Evolutionary conservation across 2,329 filamentous ascomycete genomes (phyloP).

Genomic region (Sarocladiaceae sp.): DNA sequence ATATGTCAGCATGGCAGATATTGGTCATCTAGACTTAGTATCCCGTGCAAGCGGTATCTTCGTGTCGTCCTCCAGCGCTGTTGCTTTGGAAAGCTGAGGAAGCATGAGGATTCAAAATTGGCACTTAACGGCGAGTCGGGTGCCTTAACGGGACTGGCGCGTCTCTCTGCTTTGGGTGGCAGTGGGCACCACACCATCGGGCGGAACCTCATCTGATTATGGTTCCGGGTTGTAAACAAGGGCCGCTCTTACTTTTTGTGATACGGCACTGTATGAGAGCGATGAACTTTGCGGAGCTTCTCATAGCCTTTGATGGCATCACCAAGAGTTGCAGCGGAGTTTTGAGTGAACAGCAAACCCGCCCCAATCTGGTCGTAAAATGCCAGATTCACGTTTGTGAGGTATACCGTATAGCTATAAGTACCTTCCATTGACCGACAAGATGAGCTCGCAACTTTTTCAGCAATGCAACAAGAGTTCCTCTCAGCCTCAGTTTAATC

Average conservation of each 20-base stretch:
- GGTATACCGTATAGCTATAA: neutral
- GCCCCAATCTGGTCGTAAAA: neutral
- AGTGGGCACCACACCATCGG: neutral
- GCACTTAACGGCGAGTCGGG: neutral
- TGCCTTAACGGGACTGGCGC: neutral
- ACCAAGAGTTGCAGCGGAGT: neutral
- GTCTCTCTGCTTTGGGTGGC: neutral
- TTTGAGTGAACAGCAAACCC: neutral
- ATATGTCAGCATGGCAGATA: neutral
- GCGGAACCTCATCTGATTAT: neutral
- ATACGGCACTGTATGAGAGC: too few species aligned
- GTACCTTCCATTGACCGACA: neutral
- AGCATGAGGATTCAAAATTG: neutral
- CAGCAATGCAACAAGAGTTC: neutral
- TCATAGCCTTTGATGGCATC: neutral
- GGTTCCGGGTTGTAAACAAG: neutral
- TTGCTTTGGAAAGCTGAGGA: neutral
- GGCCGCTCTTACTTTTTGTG: neutral
- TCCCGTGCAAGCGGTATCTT: neutral
- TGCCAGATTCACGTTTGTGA: neutral
- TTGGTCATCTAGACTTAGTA: neutral
- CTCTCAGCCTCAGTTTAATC: neutral
- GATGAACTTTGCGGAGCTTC: neutral
- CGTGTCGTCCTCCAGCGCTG: neutral
- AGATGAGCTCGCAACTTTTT: neutral